Conservation (phyloP, 305 asterid species). For the Fraxinus floribunda region DNA sequence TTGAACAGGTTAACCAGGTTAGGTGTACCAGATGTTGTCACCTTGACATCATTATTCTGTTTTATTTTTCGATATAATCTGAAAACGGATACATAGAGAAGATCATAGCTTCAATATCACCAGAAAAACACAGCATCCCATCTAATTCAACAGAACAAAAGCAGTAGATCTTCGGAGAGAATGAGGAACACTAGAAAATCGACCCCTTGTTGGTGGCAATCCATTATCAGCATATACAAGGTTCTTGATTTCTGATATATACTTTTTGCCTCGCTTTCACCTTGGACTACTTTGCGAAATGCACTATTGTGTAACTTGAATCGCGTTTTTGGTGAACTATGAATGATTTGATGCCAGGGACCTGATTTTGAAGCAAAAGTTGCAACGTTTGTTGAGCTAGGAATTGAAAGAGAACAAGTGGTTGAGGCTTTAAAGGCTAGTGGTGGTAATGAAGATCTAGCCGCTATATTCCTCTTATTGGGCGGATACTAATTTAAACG, state of each 20-base stretch:
- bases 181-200: neutral
- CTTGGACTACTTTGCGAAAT: neutral
- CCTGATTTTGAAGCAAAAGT: conserved; percentile 84
- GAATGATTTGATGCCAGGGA: conserved; percentile 44
- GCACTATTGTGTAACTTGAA: neutral
- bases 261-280: neutral
- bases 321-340: neutral
- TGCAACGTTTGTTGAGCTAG: conserved; percentile 79
- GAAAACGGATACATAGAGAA: neutral
- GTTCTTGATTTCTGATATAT: neutral
- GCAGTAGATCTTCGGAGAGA: neutral
- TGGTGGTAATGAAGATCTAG: conserved; percentile 86
- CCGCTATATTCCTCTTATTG: conserved; percentile 74
- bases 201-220: neutral
- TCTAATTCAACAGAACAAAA: neutral
- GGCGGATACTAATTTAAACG: neutral
- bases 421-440: conserved; percentile 73
- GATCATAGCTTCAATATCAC: neutral
- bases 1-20: neutral
- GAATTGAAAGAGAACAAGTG: conserved; percentile 78
- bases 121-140: neutral
- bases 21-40: neutral
- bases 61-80: neutral
- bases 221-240: neutral
- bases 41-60: neutral